These are phyloP conservation scores for Scheffersomyces lignosus DNA, from an alignment of 805 yeast species.

Conservation along the genomic window DNA sequence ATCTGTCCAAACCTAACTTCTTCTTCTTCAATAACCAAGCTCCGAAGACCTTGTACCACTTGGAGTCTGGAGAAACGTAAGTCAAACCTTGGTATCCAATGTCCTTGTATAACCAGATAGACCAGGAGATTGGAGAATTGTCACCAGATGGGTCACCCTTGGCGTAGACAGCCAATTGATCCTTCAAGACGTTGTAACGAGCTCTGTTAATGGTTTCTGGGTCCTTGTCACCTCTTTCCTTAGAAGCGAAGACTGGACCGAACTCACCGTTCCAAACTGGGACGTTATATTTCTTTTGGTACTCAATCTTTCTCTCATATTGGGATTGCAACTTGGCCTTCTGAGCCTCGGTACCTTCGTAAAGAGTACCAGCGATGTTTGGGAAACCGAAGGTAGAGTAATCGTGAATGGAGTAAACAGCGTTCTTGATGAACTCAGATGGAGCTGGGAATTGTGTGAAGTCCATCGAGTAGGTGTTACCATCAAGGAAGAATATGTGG, in stretches of 20 bases:
- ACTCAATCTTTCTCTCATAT: constrained; percentile 45
- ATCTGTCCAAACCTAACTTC: constrained; percentile 46
- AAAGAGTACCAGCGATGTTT: constrained; percentile 25
- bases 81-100: constrained; percentile 53
- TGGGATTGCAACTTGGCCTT: constrained; percentile 33
- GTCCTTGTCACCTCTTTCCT: constrained; percentile 41
- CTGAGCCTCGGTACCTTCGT: constrained; percentile 36
- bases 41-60: constrained; percentile 43
- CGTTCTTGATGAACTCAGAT: constrained; percentile 32
- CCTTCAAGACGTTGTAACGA: constrained; percentile 44
- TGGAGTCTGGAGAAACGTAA: constrained; percentile 45
- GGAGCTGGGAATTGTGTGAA: constrained; percentile 46
- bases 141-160: constrained; percentile 51
- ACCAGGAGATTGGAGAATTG: constrained; percentile 46
- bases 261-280: constrained; percentile 59
- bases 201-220: constrained; percentile 36
- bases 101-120: constrained; percentile 55
- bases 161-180: constrained; percentile 45
- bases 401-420: constrained; percentile 54
- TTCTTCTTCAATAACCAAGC: constrained; percentile 44
- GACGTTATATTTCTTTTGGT: constrained; percentile 37
- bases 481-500: constrained; percentile 51
- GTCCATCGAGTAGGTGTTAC: constrained; percentile 52
- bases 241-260: constrained; percentile 50
- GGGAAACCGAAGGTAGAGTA: constrained; percentile 50